A percentile compares a stretch with the other conserved stretches of the same genome.
These are phyloP conservation scores for Hypoxylon sp. DNA, from an alignment of 2,329 filamentous ascomycete species.

Conservation along the genomic window DNA sequence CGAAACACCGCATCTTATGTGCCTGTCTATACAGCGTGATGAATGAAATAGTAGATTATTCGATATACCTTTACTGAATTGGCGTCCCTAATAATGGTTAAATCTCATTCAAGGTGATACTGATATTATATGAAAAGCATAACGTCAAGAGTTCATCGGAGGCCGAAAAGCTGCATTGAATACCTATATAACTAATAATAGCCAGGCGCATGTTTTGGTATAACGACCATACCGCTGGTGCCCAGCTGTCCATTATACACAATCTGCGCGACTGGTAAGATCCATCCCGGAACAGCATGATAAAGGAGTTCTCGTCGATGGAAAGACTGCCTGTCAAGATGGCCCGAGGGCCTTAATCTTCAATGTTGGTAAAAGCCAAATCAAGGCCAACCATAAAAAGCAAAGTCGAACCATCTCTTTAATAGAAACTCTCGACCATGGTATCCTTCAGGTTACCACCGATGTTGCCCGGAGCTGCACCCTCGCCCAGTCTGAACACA, in stretches of 20 bases:
- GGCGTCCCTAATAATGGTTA: too few relatives aligned
- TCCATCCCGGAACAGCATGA: slow-evolving; percentile 10
- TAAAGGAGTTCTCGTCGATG: slow-evolving; percentile 4
- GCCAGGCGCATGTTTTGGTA: slow-evolving; percentile 13
- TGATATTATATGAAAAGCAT: too few relatives aligned
- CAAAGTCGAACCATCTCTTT: slow-evolving; percentile 40
- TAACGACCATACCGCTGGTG: slow-evolving; percentile 15
- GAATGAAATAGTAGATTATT: too few relatives aligned
- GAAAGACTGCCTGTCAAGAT: slow-evolving; percentile 7
- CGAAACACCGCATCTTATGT: too few relatives aligned
- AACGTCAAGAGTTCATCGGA: background rate
- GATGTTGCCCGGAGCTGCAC: slow-evolving; percentile 78
- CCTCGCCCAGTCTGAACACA: slow-evolving; percentile 94
- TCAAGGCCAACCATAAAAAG: slow-evolving; percentile 9
- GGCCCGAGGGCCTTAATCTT: background rate
- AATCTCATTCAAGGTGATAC: too few relatives aligned
- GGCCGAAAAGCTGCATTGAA: slow-evolving; percentile 29
- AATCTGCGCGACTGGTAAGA: slow-evolving; percentile 13
- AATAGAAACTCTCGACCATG: slow-evolving; percentile 99
- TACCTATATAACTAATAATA: slow-evolving; percentile 25
- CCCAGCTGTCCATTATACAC: slow-evolving; percentile 24
- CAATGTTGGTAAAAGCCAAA: slow-evolving; percentile 11
- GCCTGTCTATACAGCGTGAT: too few relatives aligned
- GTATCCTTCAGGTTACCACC: slow-evolving; percentile 92
- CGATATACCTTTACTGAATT: too few relatives aligned